Base-by-base conservation (phyloP, 331 rosid genomes). In the Malus hybrid region DNA sequence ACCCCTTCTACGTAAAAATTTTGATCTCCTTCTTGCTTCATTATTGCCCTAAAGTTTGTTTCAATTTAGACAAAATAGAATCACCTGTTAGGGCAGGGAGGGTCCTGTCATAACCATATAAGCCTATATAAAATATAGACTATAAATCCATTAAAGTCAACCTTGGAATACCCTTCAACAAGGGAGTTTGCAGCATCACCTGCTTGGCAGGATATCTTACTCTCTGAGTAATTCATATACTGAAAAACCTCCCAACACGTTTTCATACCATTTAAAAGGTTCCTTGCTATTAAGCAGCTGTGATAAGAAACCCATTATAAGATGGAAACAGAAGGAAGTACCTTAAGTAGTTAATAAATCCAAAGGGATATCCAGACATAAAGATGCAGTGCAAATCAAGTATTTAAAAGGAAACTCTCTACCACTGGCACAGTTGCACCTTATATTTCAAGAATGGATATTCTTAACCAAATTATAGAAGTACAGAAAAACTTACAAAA, bases 201-300 rank as follows among this genome's bases (percentile, higher is more conserved):
- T 34, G 84, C 83, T 78, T 92, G 82, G 78, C 96, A 87, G 65
- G 87, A 79, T 83, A 83, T 83, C 84, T 92, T 95, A 79, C 88
- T 90, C 48, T 87, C 97, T 9, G 90, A 86, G 76, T 82, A 87
- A 88, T 95, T 92, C 86, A 95, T 88, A 89, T 84, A 86, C 77
- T 90, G 99, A 80, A 83, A 95, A 77, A 95, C 88, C 81, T 95
- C 99, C 99, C 91, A 88, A 78, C 99, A 95, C 31, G 93, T 85
- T 87, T 87, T 95, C 82, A 95, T 78, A 67, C 98, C 99, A 85
- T 87, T 87, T 78, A 95, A 76, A 76, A 92, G 89, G 86, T 95
- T 95, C 85, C 98, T 86, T 67, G 99, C 92, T 79, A 95, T 85
- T 81, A 95, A 84, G 87, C 99, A 95, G 85, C 99, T 95, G 90